Conservation (phyloP, 805 yeast genomes). For the Jamesozyma rosinii region DNA sequence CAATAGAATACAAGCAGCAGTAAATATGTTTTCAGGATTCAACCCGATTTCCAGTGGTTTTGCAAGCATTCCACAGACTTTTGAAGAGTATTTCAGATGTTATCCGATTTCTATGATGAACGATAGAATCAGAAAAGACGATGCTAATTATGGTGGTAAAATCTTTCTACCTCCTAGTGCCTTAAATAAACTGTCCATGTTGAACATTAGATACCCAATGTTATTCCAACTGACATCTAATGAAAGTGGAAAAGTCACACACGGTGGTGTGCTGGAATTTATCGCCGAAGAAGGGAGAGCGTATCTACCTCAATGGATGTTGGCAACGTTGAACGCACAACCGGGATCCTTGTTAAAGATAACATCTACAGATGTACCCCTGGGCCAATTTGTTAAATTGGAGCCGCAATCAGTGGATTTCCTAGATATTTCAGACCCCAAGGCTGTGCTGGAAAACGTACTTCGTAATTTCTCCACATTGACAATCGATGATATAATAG, state of each 20-base stretch:
- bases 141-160: conserved; percentile 89
- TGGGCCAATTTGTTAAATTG: conserved; percentile 81
- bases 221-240: conserved; percentile 71
- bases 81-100: conserved; percentile 84
- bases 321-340: conserved; percentile 58
- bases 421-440: conserved; percentile 88
- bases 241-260: conserved; percentile 51
- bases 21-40: conserved; percentile 33
- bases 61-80: conserved; percentile 35
- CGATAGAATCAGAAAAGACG: conserved; percentile 58
- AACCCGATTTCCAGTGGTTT: conserved; percentile 18
- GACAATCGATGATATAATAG: conserved; percentile 75
- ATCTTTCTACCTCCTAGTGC: conserved; percentile 92
- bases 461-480: conserved; percentile 82
- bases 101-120: conserved; percentile 90
- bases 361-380: conserved; percentile 66
- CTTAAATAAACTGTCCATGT: conserved; percentile 74
- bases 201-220: conserved; percentile 94
- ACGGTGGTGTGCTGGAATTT: conserved; percentile 92
- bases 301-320: conserved; percentile 95
- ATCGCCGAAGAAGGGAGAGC: conserved; percentile 96
- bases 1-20: not conserved
- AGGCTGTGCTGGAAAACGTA: conserved; percentile 90
- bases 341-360: conserved; percentile 80
- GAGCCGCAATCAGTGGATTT: conserved; percentile 95